Base-by-base conservation (phyloP, 768 basidiomycete genomes). In the Leucocoprinus sp. region DNA sequence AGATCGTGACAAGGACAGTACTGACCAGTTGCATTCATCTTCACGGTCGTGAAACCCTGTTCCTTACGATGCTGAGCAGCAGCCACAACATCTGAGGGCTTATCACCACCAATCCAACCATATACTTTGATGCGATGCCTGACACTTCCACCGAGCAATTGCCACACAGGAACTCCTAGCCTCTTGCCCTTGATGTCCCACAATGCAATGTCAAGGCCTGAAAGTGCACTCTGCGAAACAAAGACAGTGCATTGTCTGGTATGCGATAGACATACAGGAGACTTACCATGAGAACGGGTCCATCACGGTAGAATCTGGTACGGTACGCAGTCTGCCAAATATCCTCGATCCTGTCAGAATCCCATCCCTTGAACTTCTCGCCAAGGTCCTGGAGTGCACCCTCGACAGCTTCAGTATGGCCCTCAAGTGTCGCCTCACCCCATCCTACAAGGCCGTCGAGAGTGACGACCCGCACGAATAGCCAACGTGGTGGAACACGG, bases 171-270 rank as follows among this genome's bases (percentile, higher is more conserved):
- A 8, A 73, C 82, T 26, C 80, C 80, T 2, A 84, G 70, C 26
- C 76, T 78, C 62, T 83, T 84, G n/a, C 84, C 84, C 52, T 84
- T 84, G 62, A 86, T 81, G 54, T 85, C 84, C 84, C 84, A 73
- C 1, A 86, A 64, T 0, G 81, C 80, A 48, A 85, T 84, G 58
- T 84, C 80, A 23, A 84, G 59, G 0, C 80, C 79, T 1, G 76
- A 74, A 8, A 76, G 59, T 7, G 72, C 76, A 22, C 71, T 76
- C 72, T 75, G 40, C 18, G 18, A 8, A 37, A 19, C 8, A 22
- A 18, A 19, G 8, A 19, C 8, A 8, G 4, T 5, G 36, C 15
- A 18, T 4, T 5, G n/a, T 14, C 9, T 11, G 29, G 21, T 15
- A 35, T 22, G 23, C 19, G 17, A 37, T 48, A 19, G 8, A 15